Conservation (phyloP, 768 basidiomycete species). For the Amanita jacksonii region DNA sequence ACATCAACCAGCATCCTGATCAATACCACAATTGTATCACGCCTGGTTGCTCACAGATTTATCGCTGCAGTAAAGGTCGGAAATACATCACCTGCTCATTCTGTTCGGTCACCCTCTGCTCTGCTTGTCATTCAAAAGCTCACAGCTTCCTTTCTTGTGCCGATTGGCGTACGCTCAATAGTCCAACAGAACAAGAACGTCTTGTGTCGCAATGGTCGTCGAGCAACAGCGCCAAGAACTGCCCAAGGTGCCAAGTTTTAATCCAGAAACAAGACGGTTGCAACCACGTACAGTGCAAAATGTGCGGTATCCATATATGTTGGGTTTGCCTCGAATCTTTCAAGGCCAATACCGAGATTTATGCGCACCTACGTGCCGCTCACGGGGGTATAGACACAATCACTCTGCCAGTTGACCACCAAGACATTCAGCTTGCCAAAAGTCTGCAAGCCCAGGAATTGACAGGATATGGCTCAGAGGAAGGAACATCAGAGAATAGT, state of each 20-base stretch:
- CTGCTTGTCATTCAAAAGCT: conserved; percentile 12
- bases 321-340: background rate
- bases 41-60: conserved; percentile 63
- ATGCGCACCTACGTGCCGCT: no score
- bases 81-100: conserved; percentile 36
- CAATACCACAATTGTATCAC: conserved; percentile 63
- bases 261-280: no score
- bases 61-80: conserved; percentile 25
- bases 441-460: no score
- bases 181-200: conserved; percentile 13
- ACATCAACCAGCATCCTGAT: conserved; percentile 44
- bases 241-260: no score
- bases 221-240: no score
- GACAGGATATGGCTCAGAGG: no score
- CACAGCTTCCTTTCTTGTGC: no score
- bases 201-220: background rate
- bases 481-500: no score
- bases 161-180: no score
- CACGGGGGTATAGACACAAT: background rate
- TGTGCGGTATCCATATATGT: background rate
- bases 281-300: background rate
- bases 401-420: no score
- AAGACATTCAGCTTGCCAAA: no score
- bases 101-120: conserved; percentile 39
- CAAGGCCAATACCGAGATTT: background rate